These are phyloP conservation scores for Rhexocercosporidium sp. DNA, from an alignment of 2,329 filamentous ascomycete genomes.

Conservation along the genomic window DNA sequence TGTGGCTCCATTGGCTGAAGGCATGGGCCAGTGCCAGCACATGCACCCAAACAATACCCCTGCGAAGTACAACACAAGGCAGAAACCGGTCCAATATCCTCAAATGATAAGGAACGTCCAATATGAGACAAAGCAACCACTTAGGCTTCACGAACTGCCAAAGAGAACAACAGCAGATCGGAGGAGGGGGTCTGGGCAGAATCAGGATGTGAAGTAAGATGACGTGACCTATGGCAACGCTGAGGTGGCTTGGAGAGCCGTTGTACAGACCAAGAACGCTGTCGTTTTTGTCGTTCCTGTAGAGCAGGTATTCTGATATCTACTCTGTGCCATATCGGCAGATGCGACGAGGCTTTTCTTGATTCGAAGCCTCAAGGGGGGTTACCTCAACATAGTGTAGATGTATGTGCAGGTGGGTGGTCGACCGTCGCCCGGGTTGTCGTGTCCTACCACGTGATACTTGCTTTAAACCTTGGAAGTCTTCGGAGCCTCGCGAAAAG, in stretches of 20 bases:
- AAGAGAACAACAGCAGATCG: not conserved
- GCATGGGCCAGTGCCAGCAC: constrained; percentile 28
- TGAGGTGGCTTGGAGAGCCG: not conserved
- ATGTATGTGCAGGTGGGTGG: not conserved
- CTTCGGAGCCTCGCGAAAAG: not conserved
- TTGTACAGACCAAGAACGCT: not conserved
- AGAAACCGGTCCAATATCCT: constrained; percentile 22
- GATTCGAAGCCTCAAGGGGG: constrained; percentile 1
- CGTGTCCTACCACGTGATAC: constrained; percentile 6
- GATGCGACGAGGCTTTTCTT: constrained; percentile 1
- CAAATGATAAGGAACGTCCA: constrained; percentile 26
- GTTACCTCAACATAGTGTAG: not conserved
- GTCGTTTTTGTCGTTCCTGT: not conserved
- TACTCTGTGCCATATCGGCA: not conserved
- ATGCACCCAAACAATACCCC: constrained; percentile 27
- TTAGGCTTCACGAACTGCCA: not conserved
- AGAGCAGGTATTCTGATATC: not conserved
- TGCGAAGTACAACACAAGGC: constrained; percentile 33
- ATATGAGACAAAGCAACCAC: constrained; percentile 16
- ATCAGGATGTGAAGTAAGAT: constrained; percentile 13
- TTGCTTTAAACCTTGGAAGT: not conserved
- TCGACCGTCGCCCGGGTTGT: not conserved
- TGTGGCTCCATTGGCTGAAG: constrained; percentile 22
- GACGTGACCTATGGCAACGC: constrained; percentile 18
- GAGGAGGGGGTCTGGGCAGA: not conserved